Base-by-base conservation (phyloP, 1,284 basidiomycete genomes). In the Ustilago xerochloae region DNA sequence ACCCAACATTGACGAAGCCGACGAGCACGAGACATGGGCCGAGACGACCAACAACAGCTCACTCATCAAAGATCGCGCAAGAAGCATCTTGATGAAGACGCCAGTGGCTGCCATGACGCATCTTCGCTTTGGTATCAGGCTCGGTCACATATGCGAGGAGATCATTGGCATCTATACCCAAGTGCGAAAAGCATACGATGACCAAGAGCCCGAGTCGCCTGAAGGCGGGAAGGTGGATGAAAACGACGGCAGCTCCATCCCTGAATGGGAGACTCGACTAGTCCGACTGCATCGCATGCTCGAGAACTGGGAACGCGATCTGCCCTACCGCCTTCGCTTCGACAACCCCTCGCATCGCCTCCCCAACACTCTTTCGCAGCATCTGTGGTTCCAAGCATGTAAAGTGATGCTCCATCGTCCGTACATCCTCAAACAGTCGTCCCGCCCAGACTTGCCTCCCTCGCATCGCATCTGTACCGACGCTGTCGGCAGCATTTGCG, bases 401-500 rank as follows among this genome's bases (percentile, higher is more conserved):
- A 65, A 64, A 18, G 58, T 78, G 30, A 61, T 80, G 50, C 59
- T 78, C 3, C 76, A 78, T 38, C 64, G 78, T 4, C 75, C 75
- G 0, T 70, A 78, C 55, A 80, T 78, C 20, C 73, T 79, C 57
- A 76, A 78, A 60, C 55, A 72, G 29, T 53, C 63, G 18, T 68
- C 59, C 22, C 53, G 62, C 4, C 55, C 75, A 1, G 68, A 62
- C 5, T 47, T 77, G 39, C 75, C 77, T 0, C 50, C 64, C 5
- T 75, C 77, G 36, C 78, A 79, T 29, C 59, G 62, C 29, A 75
- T 72, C 32, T 80, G 78, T 55, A 77, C 74, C 24, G 61, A 79
- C 6, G 77, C 71, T 1, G 75, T 71, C 9, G 64, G 61, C 29
- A 59, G 55, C 18, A 75, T 79, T 32, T 65, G 63, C 56, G 60